These are phyloP conservation scores for Quercus bicolor DNA, from an alignment of 306 rosid species.

Conservation along the genomic window DNA sequence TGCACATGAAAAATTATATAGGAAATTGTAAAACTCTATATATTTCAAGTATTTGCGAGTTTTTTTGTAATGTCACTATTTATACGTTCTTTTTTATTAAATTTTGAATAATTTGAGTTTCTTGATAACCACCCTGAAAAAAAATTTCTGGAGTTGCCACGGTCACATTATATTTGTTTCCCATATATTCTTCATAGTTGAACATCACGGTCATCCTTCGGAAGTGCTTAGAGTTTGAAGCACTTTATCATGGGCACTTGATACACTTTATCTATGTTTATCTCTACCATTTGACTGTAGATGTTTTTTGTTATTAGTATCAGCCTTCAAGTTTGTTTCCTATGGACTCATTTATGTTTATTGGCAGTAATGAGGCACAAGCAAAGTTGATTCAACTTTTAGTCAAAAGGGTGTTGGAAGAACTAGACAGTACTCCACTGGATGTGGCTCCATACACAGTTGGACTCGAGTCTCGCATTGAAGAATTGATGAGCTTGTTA, in stretches of 20 bases:
- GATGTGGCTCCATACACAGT: conserved; percentile 32
- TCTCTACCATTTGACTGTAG: neutral
- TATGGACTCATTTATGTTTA: neutral
- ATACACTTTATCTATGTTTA: no score
- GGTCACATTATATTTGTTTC: neutral
- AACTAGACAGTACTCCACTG: conserved; percentile 41
- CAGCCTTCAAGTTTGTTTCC: neutral
- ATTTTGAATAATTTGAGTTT: no score
- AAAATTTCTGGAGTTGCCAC: no score
- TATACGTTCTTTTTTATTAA: no score
- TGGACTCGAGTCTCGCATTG: conserved; percentile 43
- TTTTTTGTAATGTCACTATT: no score
- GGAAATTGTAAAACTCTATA: no score
- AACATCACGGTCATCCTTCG: neutral
- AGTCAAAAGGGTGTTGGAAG: conserved; percentile 30
- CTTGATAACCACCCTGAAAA: no score
- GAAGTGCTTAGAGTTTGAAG: neutral
- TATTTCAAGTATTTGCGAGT: no score
- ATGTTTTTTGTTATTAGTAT: neutral
- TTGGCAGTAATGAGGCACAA: conserved; percentile 19
- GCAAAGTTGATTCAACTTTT: conserved; percentile 12
- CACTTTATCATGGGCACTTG: neutral
- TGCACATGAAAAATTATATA: no score
- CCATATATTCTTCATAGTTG: no score
- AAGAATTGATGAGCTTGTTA: conserved; percentile 17